phyloP scores from a whole-genome alignment of 1,139 yeast genomes.

The Waltiozyma sp. region DNA sequence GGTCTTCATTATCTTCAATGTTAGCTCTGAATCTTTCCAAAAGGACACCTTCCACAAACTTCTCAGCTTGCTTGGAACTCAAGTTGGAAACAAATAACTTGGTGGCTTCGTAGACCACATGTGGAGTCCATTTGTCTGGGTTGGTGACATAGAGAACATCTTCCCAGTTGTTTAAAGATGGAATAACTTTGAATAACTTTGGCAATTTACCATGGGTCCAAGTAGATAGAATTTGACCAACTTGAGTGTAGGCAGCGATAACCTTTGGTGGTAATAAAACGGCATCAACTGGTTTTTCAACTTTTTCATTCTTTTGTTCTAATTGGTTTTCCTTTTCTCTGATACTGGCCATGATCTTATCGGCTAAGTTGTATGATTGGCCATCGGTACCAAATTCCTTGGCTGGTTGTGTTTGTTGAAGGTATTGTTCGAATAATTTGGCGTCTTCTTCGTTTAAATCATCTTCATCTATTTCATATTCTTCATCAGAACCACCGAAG shows the following conservation, averaged over 20 bases:
- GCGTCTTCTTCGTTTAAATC: slow-evolving; percentile 64
- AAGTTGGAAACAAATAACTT: slow-evolving; percentile 85
- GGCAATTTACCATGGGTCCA: slow-evolving; percentile 96
- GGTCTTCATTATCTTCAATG: slow-evolving; percentile 62
- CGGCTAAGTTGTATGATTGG: slow-evolving; percentile 61
- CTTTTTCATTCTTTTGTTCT: slow-evolving; percentile 10
- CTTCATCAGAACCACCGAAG: slow-evolving; percentile 36
- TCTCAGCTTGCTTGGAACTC: slow-evolving; percentile 80
- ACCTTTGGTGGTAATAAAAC: slow-evolving; percentile 92
- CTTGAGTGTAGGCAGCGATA: slow-evolving; percentile 85
- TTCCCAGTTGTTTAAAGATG: slow-evolving; percentile 89
- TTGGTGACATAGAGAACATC: slow-evolving; percentile 87
- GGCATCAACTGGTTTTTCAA: slow-evolving; percentile 26
- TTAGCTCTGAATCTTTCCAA: slow-evolving; percentile 78
- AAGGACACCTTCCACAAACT: slow-evolving; percentile 63
- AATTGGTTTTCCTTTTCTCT: slow-evolving; percentile 48
- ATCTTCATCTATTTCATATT: slow-evolving; percentile 37
- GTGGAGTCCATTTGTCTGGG: slow-evolving; percentile 94
- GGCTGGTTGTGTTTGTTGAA: slow-evolving; percentile 29
- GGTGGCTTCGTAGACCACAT: slow-evolving; percentile 91
- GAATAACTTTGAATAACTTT: slow-evolving; percentile 87
- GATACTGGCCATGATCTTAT: slow-evolving; percentile 82
- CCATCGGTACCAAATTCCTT: slow-evolving; percentile 29
- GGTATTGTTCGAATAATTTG: slow-evolving; percentile 56
- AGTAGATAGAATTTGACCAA: slow-evolving; percentile 78